Evolutionary conservation across 495 filamentous ascomycete species (phyloP).

Genomic region (Xylaria cubensis): DNA sequence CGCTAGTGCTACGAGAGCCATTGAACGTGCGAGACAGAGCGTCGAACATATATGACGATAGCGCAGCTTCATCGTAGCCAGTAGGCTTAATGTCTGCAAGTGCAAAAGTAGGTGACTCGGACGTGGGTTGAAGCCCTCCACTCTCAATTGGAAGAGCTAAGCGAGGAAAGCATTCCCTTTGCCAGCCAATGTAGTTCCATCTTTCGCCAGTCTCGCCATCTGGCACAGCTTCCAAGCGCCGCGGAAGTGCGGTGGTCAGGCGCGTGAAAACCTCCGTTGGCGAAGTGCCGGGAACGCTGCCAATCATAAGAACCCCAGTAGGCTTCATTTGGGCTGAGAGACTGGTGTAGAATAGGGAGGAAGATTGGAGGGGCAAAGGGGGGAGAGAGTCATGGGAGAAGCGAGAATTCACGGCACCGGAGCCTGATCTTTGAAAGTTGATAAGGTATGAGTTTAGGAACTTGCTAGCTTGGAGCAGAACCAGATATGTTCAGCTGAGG

Average conservation of each 20-base stretch:
- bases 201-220: constrained; percentile 53
- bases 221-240: constrained; percentile 44
- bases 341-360: too few species aligned
- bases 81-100: constrained; percentile 41
- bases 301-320: constrained; percentile 42
- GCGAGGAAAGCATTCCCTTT: constrained; percentile 36
- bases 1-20: background rate
- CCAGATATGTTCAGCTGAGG: too few species aligned
- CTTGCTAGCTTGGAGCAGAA: too few species aligned
- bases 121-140: too few species aligned
- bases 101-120: constrained; percentile 28
- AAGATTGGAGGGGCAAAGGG: too few species aligned
- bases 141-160: too few species aligned
- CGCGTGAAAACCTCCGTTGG: constrained; percentile 42
- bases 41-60: constrained; percentile 41
- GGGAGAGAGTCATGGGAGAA: too few species aligned
- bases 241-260: constrained; percentile 36
- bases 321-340: constrained; percentile 23
- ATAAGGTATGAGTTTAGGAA: too few species aligned
- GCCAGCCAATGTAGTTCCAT: constrained; percentile 45
- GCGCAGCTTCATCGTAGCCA: constrained; percentile 44
- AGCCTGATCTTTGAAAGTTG: too few species aligned
- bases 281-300: constrained; percentile 45
- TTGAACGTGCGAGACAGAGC: background rate
- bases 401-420: too few species aligned